Base-by-base conservation (phyloP, 1,284 basidiomycete species). In the Cryptococcus maquisensis region DNA sequence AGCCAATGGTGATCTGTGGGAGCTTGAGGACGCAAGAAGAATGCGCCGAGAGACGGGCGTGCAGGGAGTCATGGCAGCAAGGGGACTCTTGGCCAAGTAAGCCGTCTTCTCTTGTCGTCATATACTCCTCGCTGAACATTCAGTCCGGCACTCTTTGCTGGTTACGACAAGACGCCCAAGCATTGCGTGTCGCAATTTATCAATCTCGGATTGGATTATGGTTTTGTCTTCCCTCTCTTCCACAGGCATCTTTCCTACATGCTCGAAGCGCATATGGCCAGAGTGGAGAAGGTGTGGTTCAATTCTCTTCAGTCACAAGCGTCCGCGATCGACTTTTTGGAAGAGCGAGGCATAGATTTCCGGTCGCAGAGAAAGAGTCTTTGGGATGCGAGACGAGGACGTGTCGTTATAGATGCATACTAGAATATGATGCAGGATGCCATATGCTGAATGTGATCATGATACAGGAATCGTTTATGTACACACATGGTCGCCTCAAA, bases 1-100 rank as follows among this genome's bases (percentile, higher is more conserved):
- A 0, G 82, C 80, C 0, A 84, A 84, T 58, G 83, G 83, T 0
- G 82, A 84, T 62, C 72, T 82, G 3, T 84, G 82, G 78, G 76
- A 73, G 9, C 61, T 76, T 12, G 64, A 67, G 16, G 82, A 83
- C 51, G 81, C 78, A 4, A 57, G 67, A 7, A 63, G 57, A 36
- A 80, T 80, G 65, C 62, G 81, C n/a, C 57, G 66, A 5, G 65
- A 68, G 47, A 81, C 80, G 0, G 79, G 80, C 0, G 81, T 80
- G 0, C 65, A 76, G 18, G 82, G 81, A 2, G 81, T 81, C 2
- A 84, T 84, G 83, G 81, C 78, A 47, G 83, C 82, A 0, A 62
- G 83, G 4, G 83, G 83, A 0, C 59, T 84, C 49, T 66, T 84
- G n/a, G 82, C 81, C 3, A 84, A 84, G 73, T 83, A 77, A 47